Percentiles rank a stretch among this genome's conserved stretches.
phyloP scores from a whole-genome alignment of 179 eudicot genomes.

The Sideroxylon spinosum region DNA sequence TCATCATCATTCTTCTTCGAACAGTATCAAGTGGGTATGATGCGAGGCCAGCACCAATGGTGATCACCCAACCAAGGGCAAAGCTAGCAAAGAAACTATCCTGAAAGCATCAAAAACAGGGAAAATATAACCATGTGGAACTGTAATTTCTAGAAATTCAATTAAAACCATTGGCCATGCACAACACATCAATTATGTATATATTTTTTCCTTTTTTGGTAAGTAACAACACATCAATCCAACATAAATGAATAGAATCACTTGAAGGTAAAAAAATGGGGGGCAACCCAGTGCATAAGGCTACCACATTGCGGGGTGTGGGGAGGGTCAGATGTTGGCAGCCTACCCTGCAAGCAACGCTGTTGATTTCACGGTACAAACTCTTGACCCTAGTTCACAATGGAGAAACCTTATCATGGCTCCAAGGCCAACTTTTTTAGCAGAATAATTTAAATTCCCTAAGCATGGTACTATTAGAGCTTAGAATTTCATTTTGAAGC shows the following conservation, averaged over 20 bases:
- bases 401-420: too few species aligned
- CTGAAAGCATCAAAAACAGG: slow-evolving; percentile 21
- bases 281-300: too few species aligned
- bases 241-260: background rate
- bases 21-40: slow-evolving; percentile 56
- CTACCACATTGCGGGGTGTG: too few species aligned
- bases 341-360: too few species aligned
- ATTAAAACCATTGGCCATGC: background rate
- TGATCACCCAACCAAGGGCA: slow-evolving; percentile 55
- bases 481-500: background rate
- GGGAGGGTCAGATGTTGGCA: too few species aligned
- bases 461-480: background rate
- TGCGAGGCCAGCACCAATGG: slow-evolving; percentile 55
- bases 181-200: background rate
- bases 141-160: background rate
- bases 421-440: background rate
- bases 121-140: background rate
- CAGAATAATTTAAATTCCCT: background rate
- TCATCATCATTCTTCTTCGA: slow-evolving; percentile 57
- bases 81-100: slow-evolving; percentile 59
- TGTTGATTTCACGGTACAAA: too few species aligned
- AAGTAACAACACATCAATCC: background rate
- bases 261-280: background rate
- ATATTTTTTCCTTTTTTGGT: too few species aligned
- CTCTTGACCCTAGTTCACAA: too few species aligned